Evolutionary conservation across 768 basidiomycete genomes (phyloP), one percentile per base, ranked within the genome.

Genomic region (Pholiota microspora): DNA sequence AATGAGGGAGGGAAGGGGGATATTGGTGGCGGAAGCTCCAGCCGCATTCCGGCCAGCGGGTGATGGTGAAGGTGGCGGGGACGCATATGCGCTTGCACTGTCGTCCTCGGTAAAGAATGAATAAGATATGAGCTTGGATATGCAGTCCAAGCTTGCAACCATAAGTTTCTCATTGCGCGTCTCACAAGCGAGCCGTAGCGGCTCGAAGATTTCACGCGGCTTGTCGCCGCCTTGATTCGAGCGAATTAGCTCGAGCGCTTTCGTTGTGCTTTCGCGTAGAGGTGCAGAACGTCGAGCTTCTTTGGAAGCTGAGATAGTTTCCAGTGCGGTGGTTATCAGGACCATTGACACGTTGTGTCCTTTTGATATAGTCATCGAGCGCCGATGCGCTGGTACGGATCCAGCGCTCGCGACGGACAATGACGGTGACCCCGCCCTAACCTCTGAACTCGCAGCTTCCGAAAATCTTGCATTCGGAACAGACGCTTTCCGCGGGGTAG

Each of bases 91-190:
- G 25, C 70, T 53, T 47, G 69, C 28, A 7, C 76, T 68, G 31
- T 76, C 72, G 28, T 80, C 69, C 62, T 97, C 95, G 38, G 84
- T 82, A 65, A 98, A 98, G 81, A 98, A 98, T 23, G 93, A 94
- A 70, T 98, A 93, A 6, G 94, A 95, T 58, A 98, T 92, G 60
- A 99, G 83, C 71, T 99, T 99, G 52, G 94, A 92, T 56, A 98
- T 94, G 65, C 97, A 95, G 71, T 99, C 97, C 68, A 99, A 76
- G 62, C 95, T 96, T 15, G 94, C 92, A 67, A 97, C 92, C 88
- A 94, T 92, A 29, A 98, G 81, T 61, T 93, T 93, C 68, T 98
- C 94, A 59, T 80, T 90, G 49, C 86, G 82, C 3, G 95, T 98
- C 76, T 98, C 96, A 73, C 97, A 98, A 7, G 97, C 97, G 49